Conservation (phyloP, 129 eudicot species). For the Artemisia argyi region DNA sequence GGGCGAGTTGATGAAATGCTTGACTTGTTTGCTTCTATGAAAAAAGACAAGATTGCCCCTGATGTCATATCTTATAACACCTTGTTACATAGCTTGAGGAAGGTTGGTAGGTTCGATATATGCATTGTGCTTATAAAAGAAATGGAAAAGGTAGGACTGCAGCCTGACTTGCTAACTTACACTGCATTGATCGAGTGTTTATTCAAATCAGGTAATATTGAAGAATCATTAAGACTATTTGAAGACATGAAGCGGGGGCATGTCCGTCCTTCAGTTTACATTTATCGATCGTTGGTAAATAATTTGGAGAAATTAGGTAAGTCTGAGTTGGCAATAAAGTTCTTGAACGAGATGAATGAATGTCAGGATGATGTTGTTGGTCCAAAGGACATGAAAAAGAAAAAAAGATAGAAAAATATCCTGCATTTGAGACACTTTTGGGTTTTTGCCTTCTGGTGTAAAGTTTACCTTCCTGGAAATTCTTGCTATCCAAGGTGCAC, state of each 20-base stretch:
- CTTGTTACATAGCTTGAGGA: conserved; percentile 64
- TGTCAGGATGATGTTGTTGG: conserved; percentile 47
- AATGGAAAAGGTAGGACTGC: conserved; percentile 54
- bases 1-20: conserved; percentile 78
- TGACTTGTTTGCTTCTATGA: conserved; percentile 57
- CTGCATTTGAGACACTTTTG: conserved; percentile 1
- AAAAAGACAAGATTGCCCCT: conserved; percentile 49
- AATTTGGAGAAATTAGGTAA: conserved; percentile 66
- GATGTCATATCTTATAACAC: conserved; percentile 81
- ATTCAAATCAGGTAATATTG: conserved; percentile 71
- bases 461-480: neutral
- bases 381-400: conserved; percentile 61
- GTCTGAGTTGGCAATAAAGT: conserved; percentile 54
- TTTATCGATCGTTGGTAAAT: conserved; percentile 65
- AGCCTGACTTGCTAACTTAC: conserved; percentile 78
- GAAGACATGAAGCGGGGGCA: conserved; percentile 56
- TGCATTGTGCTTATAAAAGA: conserved; percentile 52
- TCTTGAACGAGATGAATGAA: conserved; percentile 68
- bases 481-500: conserved; percentile 19
- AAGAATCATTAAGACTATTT: conserved; percentile 65
- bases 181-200: conserved; percentile 82
- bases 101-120: conserved; percentile 65
- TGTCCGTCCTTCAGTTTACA: conserved; percentile 57
- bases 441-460: neutral
- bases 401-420: conserved; percentile 34